Evolutionary conservation across 1,284 basidiomycete species (phyloP), one percentile per base, ranked within the genome.

Genomic region (Phellinidium pouzarii): DNA sequence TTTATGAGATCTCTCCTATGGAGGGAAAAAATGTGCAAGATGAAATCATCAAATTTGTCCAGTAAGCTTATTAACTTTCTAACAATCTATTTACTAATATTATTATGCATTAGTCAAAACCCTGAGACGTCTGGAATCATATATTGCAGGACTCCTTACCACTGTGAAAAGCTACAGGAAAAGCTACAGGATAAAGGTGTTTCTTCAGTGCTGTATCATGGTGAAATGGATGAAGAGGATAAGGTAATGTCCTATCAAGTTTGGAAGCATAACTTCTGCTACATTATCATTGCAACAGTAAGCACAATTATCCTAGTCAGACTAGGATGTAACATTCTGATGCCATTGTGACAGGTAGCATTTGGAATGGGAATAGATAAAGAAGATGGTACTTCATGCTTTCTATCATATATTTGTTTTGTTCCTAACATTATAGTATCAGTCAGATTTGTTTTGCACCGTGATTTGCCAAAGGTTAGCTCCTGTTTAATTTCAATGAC

Each of bases 351-450:
- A 12, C 46, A 48, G 46, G 25, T 48, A 5, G 29, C 46, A 48
- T 48, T 48, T 38, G 46, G 46, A 19, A 37, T 48, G 31, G 46
- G 46, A 12, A 48, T 48, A 22, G 46, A 48, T 26, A 48, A 48
- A 12, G 20, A 48, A 23, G 46, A 48, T 48, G 46, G 46, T 48
- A 23, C 31, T 37, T 38, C 19, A 19, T 48, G 6, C 19, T 29
- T 26, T 17, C 22, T 20, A n/a, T 26, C 12, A 7, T n/a, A 22
- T 34, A 12, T 20, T 6, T 17, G 8, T 2, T 12, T 9, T 27
- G 22, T 12, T 20, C 31, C 26, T 34, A 9, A 2, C 7, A 7
- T 9, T 38, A 23, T 46, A 9, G 17, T 29, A 17, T 17, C 31
- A 48, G 46, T 48, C 46, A 48, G 46, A 38, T 48, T 37, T 48